Conservation (phyloP, 148 eudicot genomes). For the Spergularia bocconei region DNA sequence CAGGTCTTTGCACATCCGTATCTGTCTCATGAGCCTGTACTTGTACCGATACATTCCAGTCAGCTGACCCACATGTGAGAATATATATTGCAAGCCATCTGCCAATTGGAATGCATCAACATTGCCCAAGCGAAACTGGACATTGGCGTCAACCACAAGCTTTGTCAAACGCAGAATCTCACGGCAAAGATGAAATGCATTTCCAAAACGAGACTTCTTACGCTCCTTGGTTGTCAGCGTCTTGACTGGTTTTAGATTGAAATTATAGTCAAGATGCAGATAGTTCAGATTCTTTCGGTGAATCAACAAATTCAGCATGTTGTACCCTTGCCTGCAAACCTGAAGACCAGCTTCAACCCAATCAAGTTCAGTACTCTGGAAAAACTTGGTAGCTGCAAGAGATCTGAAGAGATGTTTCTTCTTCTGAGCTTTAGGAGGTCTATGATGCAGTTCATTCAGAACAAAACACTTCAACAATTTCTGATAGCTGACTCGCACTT, state of each 20-base stretch:
- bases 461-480: constrained; percentile 94
- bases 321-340: constrained; percentile 99
- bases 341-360: constrained; percentile 99
- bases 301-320: constrained; percentile 94
- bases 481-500: constrained; percentile 98
- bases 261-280: constrained; percentile 96
- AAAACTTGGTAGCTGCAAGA: constrained; percentile 93
- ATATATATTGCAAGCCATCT: constrained; percentile 96
- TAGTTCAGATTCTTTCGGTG: constrained; percentile 96
- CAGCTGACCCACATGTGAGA: constrained; percentile 97
- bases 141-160: constrained; percentile 98
- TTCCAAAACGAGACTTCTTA: constrained; percentile 95
- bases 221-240: constrained; percentile 98
- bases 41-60: constrained; percentile 99
- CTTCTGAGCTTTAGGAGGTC: constrained; percentile 99
- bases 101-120: constrained; percentile 99
- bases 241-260: constrained; percentile 96
- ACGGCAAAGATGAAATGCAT: constrained; percentile 98
- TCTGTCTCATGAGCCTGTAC: constrained; percentile 98
- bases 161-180: constrained; percentile 95
- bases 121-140: constrained; percentile 98
- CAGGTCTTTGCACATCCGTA: constrained; percentile 97
- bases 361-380: constrained; percentile 95
- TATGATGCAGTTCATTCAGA: constrained; percentile 92
- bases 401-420: constrained; percentile 95